Conservation (phyloP, 78 protist genomes). For the Dictyostelium firmibasis region DNA sequence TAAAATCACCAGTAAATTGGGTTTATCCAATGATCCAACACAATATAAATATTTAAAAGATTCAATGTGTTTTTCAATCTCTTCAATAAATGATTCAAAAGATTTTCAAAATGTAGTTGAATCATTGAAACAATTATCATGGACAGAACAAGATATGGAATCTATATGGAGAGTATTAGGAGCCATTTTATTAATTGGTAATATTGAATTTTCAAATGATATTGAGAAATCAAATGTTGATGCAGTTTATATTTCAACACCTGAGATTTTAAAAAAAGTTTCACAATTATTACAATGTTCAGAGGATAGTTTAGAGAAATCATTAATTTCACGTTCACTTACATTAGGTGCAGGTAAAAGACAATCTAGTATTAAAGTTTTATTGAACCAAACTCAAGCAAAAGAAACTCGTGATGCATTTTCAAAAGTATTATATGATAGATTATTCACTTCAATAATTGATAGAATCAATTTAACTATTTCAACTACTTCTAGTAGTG, state of each 20-base stretch:
- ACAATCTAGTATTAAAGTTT: conserved; percentile 35
- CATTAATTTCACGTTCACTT: conserved; percentile 66
- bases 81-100: conserved; percentile 71
- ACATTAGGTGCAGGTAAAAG: conserved; percentile 76
- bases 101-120: conserved; percentile 8
- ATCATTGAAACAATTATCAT: conserved; percentile 57
- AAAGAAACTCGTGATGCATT: conserved; percentile 86
- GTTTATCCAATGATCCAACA: conserved; percentile 43
- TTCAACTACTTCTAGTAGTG: background rate
- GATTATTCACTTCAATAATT: conserved; percentile 81
- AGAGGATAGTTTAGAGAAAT: conserved; percentile 4
- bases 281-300: conserved; percentile 50
- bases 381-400: conserved; percentile 54
- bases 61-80: conserved; percentile 62
- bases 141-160: conserved; percentile 32
- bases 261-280: conserved; percentile 27
- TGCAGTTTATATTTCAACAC: conserved; percentile 16
- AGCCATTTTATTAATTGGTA: conserved; percentile 86
- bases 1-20: background rate
- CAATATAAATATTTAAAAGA: conserved; percentile 56
- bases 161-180: conserved; percentile 64
- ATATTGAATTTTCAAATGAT: conserved; percentile 73
- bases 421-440: conserved; percentile 83
- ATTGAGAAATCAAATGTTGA: conserved; percentile 28
- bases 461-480: conserved; percentile 32